Percentiles rank a stretch among this genome's conserved stretches.
phyloP scores from a whole-genome alignment of 2,329 filamentous ascomycete species.

The Cucurbitaria berberidis region DNA sequence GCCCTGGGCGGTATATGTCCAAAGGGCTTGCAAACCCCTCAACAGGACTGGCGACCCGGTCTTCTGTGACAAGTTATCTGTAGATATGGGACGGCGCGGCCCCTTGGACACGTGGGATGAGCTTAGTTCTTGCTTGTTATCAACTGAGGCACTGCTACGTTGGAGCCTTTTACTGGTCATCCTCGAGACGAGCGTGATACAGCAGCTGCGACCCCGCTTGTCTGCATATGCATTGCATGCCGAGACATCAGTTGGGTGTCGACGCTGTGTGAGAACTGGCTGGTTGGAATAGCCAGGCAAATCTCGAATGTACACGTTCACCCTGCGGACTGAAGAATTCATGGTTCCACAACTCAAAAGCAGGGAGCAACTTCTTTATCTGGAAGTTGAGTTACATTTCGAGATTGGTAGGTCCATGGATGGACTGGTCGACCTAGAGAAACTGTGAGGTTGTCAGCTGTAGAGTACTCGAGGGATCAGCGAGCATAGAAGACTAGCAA shows the following conservation, averaged over 20 bases:
- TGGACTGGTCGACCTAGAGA: neutral
- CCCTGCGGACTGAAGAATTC: neutral
- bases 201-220: slow-evolving; percentile 3
- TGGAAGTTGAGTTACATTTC: neutral
- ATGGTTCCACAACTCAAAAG: neutral
- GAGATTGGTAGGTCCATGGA: neutral
- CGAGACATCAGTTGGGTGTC: neutral
- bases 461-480: neutral
- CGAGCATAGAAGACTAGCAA: neutral
- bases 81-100: neutral
- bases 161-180: neutral
- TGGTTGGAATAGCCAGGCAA: neutral
- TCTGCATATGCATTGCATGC: slow-evolving; percentile 6
- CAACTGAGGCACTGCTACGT: slow-evolving; percentile 1
- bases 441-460: neutral
- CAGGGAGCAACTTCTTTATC: neutral
- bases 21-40: slow-evolving; percentile 1
- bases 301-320: neutral
- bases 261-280: neutral
- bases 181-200: neutral
- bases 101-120: neutral
- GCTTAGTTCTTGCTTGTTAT: slow-evolving; percentile 1
- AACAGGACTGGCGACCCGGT: neutral
- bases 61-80: neutral
- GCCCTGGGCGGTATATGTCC: neutral